phyloP scores from a whole-genome alignment of 306 rosid species.

The Pyrus communis region DNA sequence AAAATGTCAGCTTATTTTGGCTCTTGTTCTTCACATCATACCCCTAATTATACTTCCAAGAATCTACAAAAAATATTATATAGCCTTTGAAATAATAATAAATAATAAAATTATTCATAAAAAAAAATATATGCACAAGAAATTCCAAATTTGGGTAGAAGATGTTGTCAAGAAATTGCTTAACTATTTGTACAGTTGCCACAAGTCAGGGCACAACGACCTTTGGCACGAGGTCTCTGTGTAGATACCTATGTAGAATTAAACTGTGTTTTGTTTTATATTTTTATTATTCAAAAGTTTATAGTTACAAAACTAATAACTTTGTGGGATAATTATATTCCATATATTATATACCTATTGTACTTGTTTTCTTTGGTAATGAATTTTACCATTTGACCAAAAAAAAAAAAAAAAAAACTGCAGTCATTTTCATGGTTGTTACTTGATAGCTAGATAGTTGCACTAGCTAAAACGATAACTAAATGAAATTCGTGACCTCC shows the following conservation, averaged over 20 bases:
- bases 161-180: not conserved
- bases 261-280: not conserved
- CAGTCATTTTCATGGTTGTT: not conserved
- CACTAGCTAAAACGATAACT: too few relatives aligned
- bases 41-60: not conserved
- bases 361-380: too few relatives aligned
- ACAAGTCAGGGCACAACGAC: not conserved
- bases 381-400: too few relatives aligned
- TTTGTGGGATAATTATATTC: not conserved
- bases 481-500: not conserved
- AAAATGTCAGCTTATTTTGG: not conserved
- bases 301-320: not conserved
- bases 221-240: not conserved
- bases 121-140: not conserved
- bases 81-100: not conserved
- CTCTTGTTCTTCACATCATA: not conserved
- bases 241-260: not conserved
- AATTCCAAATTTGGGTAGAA: constrained; percentile 2
- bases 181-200: not conserved
- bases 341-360: not conserved
- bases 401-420: too few relatives aligned
- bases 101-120: not conserved
- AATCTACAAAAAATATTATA: not conserved
- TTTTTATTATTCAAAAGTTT: not conserved
- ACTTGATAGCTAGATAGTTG: not conserved